These are phyloP conservation scores for Trichophyton verrucosum DNA, from an alignment of 2,329 filamentous ascomycete genomes.

Conservation along the genomic window DNA sequence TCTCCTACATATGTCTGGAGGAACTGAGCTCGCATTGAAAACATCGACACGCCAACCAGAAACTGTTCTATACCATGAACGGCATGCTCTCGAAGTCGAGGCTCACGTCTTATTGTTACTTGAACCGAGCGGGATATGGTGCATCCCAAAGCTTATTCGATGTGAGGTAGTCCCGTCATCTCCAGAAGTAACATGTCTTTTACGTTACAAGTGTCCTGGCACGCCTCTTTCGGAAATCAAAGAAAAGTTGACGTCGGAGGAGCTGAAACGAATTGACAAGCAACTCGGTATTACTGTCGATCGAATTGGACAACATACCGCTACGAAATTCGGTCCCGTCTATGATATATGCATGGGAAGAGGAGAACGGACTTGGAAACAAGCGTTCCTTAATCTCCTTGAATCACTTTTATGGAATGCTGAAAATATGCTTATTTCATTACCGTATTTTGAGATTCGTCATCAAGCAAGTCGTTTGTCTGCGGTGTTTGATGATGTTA, in stretches of 20 bases:
- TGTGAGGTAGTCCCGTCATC: constrained; percentile 22
- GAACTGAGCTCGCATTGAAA: constrained; percentile 27
- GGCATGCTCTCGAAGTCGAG: constrained; percentile 29
- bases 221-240: constrained; percentile 23
- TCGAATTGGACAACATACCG: constrained; percentile 34
- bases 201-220: constrained; percentile 28
- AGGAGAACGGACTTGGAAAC: constrained; percentile 40
- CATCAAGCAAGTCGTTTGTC: constrained; percentile 36
- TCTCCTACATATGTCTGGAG: constrained; percentile 28
- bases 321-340: constrained; percentile 40
- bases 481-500: constrained; percentile 38
- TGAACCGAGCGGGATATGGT: constrained; percentile 21
- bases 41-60: constrained; percentile 23
- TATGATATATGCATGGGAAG: constrained; percentile 35
- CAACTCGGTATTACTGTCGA: constrained; percentile 28
- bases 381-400: constrained; percentile 41
- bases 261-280: constrained; percentile 24
- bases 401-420: constrained; percentile 44
- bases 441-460: constrained; percentile 45
- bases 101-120: constrained; percentile 29
- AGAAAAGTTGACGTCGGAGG: constrained; percentile 18
- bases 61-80: constrained; percentile 30
- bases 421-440: constrained; percentile 46
- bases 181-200: constrained; percentile 24
- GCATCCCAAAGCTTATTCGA: constrained; percentile 28